Evolutionary conservation across 2,329 filamentous ascomycete genomes (phyloP), one percentile per base, ranked within the genome.

Genomic region (Penicillium fuscoglaucum): DNA sequence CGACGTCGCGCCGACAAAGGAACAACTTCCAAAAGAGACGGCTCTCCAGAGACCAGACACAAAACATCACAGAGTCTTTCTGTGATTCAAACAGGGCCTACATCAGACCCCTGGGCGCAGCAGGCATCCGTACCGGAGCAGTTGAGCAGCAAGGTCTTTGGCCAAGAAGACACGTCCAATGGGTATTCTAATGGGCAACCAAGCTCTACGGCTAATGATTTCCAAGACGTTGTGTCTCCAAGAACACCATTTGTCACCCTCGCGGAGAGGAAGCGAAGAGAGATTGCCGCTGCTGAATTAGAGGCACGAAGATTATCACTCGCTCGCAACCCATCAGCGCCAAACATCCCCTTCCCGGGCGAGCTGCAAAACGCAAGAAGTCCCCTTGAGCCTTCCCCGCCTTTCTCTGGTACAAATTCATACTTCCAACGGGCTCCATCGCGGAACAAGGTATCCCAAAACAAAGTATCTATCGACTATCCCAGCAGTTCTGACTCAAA

Each of bases 231-330:
- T 9, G 61, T 63, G 7, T 67, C 62, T 13, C 63, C 65, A 26
- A 68, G 61, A 10, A 57, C 66, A 13, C 66, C 65, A 17, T 61
- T 68, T 3, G 58, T 67, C 29, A 68, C 63, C 83, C 66, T 87
- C 81, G 82, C 85, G 35, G 87, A 90, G 60, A 80, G 84, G 47
- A 84, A 85, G 48, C 89, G 88, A 75, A 90, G 88, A 75, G 89
- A 91, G 64, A 80, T 87, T 49, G 90, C 90, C 10, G 91, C 92
- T 8, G 87, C 89, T 48, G 93, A 97, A 74, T 84, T 98, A 0
- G 93, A 97, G 74, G 90, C 95, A 68, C 87, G 93, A 29, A 87
- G 93, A 58, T 86, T 90, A 70, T 97, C 93, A 15, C 81, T 96
- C 28, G 91, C 90, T 21, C 85, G 90, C 55, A 85, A 91, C 50